Evolutionary conservation across 2,329 filamentous ascomycete species (phyloP).

Genomic region (Ophiostoma fasciatum): DNA sequence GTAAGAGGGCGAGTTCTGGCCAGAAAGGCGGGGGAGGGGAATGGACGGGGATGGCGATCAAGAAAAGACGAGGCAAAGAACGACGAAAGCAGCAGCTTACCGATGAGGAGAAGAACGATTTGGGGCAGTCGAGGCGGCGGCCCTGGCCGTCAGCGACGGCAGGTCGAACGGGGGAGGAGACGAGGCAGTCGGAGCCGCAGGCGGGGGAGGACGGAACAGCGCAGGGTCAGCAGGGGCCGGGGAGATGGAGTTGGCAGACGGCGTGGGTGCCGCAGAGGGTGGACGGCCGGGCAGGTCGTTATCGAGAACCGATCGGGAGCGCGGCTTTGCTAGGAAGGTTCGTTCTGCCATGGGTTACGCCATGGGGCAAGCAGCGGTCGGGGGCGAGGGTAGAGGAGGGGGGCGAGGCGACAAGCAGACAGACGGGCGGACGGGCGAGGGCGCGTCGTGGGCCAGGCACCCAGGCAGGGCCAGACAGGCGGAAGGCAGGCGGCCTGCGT

Average conservation of each 20-base stretch:
- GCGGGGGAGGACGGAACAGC: background rate
- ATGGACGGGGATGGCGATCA: constrained; percentile 12
- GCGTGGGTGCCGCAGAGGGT: constrained; percentile 1
- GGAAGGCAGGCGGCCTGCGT: no score
- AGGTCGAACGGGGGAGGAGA: background rate
- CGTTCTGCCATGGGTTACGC: constrained; percentile 57
- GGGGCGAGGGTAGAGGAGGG: background rate
- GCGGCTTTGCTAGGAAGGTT: constrained; percentile 32
- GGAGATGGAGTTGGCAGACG: background rate
- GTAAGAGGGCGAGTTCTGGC: no score
- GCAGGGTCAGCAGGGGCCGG: background rate
- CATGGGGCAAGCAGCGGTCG: constrained; percentile 30
- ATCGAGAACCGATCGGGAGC: constrained; percentile 38
- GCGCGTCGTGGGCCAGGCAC: background rate
- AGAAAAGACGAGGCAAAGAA: background rate
- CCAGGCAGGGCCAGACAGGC: background rate
- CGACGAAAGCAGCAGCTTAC: background rate
- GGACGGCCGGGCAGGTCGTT: constrained; percentile 21
- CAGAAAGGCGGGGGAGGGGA: no score
- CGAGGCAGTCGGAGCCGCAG: background rate
- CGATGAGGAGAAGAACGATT: background rate
- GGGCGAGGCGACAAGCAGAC: background rate
- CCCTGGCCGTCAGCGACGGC: background rate
- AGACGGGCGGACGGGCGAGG: no score
- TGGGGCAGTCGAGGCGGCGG: background rate